Base-by-base conservation (phyloP, 2,329 filamentous ascomycete genomes). In the Colletotrichum sp. region DNA sequence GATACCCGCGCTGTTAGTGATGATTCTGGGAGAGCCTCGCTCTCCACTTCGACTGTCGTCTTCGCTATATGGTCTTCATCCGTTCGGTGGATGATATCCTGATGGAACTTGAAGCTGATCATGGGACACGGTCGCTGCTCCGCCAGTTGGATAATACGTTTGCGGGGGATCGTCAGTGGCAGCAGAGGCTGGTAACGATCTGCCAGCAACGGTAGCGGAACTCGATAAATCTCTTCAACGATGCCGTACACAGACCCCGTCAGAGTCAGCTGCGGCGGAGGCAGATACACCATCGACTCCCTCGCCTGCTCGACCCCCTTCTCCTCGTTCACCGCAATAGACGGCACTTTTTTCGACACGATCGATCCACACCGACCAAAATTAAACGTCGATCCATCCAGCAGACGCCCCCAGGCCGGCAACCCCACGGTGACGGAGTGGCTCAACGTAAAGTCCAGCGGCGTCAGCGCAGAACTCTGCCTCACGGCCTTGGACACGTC, bases 231-330 rank as follows among this genome's bases (percentile, higher is more conserved):
- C 28, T 81, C 81, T 39, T 83, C 81, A 24, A 84, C 77, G 16
- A 88, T 80, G 0, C 86, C 86, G 52, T 88, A 88, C 1, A 86
- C 80, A 1, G 86, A 86, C 3, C 83, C 85, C 2, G 84, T 83
- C 16, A 88, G 73, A 3, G 83, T 86, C 12, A 88, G 64, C 8
- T 83, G 83, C 6, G 87, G 86, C 5, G 76, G 72, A 3, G 79
- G 76, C 13, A 79, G 44, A 55, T 75, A 78, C 16, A 77, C 67
- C 34, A 64, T 66, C 15, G 75, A 44, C 30, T 71, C 69, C 18
- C 39, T 60, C 15, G 63, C 59, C 6, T 77, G 76, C 6, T 39
- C 8, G 15, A 34, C 44, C 3, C 75, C 68, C 28, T 78, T 77
- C 3, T 10, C 32, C 59, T 69, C 64, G 7, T 24, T 69, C 7